Conservation (phyloP, 208 protist species). For the Balamuthia mandrillaris region DNA sequence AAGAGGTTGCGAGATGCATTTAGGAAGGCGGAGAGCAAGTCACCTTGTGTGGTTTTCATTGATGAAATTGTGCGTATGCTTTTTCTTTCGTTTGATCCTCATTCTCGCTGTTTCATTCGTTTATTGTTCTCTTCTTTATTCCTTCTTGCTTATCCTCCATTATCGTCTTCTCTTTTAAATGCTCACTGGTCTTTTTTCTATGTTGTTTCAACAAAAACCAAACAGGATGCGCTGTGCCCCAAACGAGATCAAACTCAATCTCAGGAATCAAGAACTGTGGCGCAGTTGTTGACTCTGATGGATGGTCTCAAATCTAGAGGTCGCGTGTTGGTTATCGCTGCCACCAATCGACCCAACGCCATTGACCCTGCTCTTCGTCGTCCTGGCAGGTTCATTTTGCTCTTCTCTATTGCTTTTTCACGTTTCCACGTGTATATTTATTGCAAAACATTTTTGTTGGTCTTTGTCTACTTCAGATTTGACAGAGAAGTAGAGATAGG, state of each 20-base stretch:
- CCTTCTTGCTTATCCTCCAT: neutral
- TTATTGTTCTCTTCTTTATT: neutral
- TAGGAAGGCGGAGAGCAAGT: neutral
- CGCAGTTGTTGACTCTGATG: constrained; percentile 52
- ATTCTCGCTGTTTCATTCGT: neutral
- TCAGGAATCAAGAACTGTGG: constrained; percentile 46
- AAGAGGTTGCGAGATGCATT: constrained; percentile 35
- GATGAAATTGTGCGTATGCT: constrained; percentile 45
- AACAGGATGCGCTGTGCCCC: constrained; percentile 45
- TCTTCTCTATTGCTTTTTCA: neutral
- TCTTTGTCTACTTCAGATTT: constrained; percentile 13
- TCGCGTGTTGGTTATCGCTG: constrained; percentile 53
- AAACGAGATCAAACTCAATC: neutral
- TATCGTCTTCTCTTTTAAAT: neutral
- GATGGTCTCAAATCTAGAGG: constrained; percentile 3
- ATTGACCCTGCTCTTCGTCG: constrained; percentile 61
- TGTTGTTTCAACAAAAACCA: neutral
- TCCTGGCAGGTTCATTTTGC: constrained; percentile 31
- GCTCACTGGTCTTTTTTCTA: neutral
- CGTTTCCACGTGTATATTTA: neutral
- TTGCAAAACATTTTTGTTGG: neutral
- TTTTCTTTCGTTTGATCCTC: neutral
- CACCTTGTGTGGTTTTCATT: constrained; percentile 44
- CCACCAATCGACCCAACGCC: constrained; percentile 59
- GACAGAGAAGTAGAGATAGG: constrained; percentile 58